Evolutionary conservation across 768 basidiomycete species (phyloP).

Genomic region (Hericium alpestre): DNA sequence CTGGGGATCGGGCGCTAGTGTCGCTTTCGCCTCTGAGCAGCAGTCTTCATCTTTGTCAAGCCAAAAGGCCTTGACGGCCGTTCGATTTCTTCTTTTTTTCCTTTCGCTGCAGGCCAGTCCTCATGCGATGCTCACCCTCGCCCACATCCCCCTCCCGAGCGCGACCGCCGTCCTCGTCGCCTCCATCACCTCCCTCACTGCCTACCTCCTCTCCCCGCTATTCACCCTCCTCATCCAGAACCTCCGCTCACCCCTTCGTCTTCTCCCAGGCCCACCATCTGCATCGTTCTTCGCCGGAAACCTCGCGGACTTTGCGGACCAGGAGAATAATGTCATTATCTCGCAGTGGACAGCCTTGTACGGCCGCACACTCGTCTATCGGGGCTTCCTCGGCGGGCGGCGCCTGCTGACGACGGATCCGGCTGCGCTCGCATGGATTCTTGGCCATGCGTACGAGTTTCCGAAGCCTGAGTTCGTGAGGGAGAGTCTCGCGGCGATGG

Average conservation of each 20-base stretch:
- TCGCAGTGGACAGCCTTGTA: conserved; percentile 34
- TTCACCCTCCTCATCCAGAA: conserved; percentile 34
- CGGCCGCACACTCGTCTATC: conserved; percentile 42
- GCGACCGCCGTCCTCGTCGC: conserved; percentile 3
- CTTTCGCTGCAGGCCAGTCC: not conserved
- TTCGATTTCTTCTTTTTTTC: not conserved
- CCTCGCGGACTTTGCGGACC: conserved; percentile 42
- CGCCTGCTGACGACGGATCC: conserved; percentile 53
- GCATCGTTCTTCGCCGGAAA: conserved; percentile 42
- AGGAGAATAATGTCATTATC: conserved; percentile 45
- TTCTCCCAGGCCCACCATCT: conserved; percentile 35
- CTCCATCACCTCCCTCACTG: conserved; percentile 2
- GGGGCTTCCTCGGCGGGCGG: conserved; percentile 39
- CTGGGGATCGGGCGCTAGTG: not conserved
- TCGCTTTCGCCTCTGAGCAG: not conserved
- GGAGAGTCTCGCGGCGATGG: conserved; percentile 41
- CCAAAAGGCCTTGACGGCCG: not conserved
- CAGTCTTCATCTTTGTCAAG: not conserved
- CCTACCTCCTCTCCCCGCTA: conserved; percentile 27
- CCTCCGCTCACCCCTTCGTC: conserved; percentile 35
- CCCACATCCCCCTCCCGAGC: conserved; percentile 1
- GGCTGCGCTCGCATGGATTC: conserved; percentile 45
- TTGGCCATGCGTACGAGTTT: conserved; percentile 44
- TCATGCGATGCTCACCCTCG: not conserved
- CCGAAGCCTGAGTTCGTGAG: conserved; percentile 53